Base-by-base conservation (phyloP, 257 asterid genomes). In the Ilex asprella region DNA sequence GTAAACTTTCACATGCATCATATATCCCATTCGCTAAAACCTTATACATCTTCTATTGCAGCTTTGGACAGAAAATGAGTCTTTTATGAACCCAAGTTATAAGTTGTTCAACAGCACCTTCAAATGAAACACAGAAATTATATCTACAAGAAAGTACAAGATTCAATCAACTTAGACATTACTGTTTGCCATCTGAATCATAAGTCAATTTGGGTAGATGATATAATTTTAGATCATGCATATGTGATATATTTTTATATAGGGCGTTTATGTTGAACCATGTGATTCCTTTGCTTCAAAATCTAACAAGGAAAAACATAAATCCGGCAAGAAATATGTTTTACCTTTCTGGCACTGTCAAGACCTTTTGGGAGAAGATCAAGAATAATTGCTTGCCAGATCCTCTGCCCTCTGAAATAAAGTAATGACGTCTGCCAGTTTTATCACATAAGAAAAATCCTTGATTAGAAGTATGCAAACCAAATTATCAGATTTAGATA, bases 291-390 rank as follows among this genome's bases (percentile, higher is more conserved):
- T 8, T 46, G n/a, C 11, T 10, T 46, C 52, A 46, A 60, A 67
- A 30, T 31, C 9, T 52, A 57, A 6, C 51, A 60, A 58, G 44
- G 10, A 41, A 58, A 12, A 16, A 51, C 6, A 10, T 43, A 3
- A 21, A 14, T 46, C 13, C n/a, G 13, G 3, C 4, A 10, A 14
- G 3, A 11, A 10, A 14, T 46, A 11, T 46, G n/a, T 46, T 46
- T 64, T 78, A 84, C 99, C 97, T 89, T 86, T 55, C 76, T 69
- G 12, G 96, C 93, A 30, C 71, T 78, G 60, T 68, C 80, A 59
- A 92, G 68, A 67, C 99, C 99, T 75, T 86, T 85, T 1, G 95
- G 96, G 43, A 92, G 93, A 71, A 92, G 97, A 70, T 92, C 94
- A 54, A 32, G 84, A 68, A 92, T 71, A 60, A 92, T 79, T 35